Percentiles rank a stretch among this genome's conserved stretches.
These are phyloP conservation scores for Excoecaria cochinchinensis DNA, from an alignment of 345 rosid species.

Conservation along the genomic window DNA sequence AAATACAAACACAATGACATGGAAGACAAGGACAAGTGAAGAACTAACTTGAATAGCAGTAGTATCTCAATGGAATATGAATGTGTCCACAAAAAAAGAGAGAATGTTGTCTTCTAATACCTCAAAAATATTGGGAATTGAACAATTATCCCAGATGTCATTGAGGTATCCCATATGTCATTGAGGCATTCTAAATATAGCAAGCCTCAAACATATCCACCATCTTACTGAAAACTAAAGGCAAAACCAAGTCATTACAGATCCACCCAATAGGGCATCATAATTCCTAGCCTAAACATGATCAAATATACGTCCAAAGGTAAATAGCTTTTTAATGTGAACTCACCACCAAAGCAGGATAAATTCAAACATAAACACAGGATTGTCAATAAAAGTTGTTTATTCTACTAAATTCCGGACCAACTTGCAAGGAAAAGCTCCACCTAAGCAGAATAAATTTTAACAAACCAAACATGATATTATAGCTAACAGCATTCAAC, in stretches of 20 bases:
- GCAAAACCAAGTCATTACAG: background rate
- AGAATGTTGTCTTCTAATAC: background rate
- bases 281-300: background rate
- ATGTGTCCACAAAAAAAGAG: background rate
- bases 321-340: background rate
- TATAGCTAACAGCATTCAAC: background rate
- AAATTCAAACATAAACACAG: background rate
- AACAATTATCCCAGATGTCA: background rate
- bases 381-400: background rate
- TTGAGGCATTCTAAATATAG: background rate
- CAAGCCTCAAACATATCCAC: slow-evolving; percentile 1
- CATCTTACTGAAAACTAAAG: background rate
- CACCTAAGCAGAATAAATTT: background rate
- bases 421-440: background rate
- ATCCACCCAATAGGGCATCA: background rate
- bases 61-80: background rate
- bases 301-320: background rate
- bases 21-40: background rate
- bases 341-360: background rate
- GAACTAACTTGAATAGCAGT: background rate
- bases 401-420: background rate
- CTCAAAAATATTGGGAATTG: background rate
- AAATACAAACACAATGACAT: background rate
- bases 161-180: background rate
- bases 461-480: background rate